Percentiles rank a stretch among this genome's conserved stretches.
phyloP scores from a whole-genome alignment of 768 basidiomycete genomes.

The Leccinum aurantiacum region DNA sequence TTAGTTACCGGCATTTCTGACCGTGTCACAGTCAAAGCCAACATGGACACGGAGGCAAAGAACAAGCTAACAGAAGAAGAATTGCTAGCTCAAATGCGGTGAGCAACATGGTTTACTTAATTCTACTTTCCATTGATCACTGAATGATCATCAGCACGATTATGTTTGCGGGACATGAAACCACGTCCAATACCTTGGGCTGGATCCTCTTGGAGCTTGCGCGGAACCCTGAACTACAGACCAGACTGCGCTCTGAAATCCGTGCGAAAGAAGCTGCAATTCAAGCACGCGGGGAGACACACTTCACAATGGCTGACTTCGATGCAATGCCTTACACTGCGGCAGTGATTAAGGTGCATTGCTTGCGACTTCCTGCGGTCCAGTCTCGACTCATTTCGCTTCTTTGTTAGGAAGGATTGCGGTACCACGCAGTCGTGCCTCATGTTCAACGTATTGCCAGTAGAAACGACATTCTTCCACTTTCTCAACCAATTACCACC shows the following conservation, averaged over 20 bases:
- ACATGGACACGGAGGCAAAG: slow-evolving; percentile 29
- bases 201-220: slow-evolving; percentile 69
- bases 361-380: slow-evolving; percentile 14
- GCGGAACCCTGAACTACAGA: slow-evolving; percentile 57
- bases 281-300: slow-evolving; percentile 11
- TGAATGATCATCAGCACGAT: slow-evolving; percentile 38
- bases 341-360: slow-evolving; percentile 33
- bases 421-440: slow-evolving; percentile 51
- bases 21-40: slow-evolving; percentile 23
- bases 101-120: neutral
- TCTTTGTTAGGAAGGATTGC: slow-evolving; percentile 42
- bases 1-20: neutral
- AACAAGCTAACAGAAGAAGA: slow-evolving; percentile 24
- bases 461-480: slow-evolving; percentile 58
- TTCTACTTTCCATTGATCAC: neutral
- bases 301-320: slow-evolving; percentile 39
- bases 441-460: slow-evolving; percentile 52
- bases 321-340: slow-evolving; percentile 50
- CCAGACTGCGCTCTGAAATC: slow-evolving; percentile 47
- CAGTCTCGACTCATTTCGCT: slow-evolving; percentile 18
- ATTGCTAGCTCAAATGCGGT: slow-evolving; percentile 22
- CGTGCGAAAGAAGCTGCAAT: slow-evolving; percentile 10
- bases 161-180: slow-evolving; percentile 57
- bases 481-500: slow-evolving; percentile 52
- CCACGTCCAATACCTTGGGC: slow-evolving; percentile 54